These are phyloP conservation scores for Candida tammaniensis DNA, from an alignment of 805 yeast genomes.

Conservation along the genomic window DNA sequence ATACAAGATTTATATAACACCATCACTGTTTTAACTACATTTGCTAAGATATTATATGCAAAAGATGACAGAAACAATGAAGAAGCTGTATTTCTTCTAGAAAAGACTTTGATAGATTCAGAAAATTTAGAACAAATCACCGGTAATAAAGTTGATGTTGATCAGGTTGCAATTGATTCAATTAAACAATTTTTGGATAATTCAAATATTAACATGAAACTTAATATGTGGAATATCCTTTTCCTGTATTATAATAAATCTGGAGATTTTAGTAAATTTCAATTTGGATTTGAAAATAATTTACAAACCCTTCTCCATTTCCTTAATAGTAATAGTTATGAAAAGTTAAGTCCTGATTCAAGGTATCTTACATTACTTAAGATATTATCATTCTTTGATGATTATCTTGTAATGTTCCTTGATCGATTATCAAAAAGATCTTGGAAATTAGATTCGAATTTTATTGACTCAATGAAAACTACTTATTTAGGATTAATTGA, in stretches of 20 bases:
- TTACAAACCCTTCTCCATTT: conserved; percentile 44
- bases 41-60: conserved; percentile 49
- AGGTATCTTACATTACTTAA: conserved; percentile 46
- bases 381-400: conserved; percentile 53
- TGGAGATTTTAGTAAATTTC: conserved; percentile 29
- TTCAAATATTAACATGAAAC: conserved; percentile 63
- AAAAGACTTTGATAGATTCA: conserved; percentile 40
- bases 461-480: background rate
- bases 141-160: conserved; percentile 2
- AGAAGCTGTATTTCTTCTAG: conserved; percentile 42
- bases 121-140: conserved; percentile 4
- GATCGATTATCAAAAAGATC: conserved; percentile 18
- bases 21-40: conserved; percentile 63
- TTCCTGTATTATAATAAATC: conserved; percentile 49
- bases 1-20: conserved; percentile 67
- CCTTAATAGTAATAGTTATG: conserved; percentile 19
- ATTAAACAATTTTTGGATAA: conserved; percentile 58
- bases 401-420: conserved; percentile 41
- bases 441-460: conserved; percentile 30
- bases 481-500: conserved; percentile 2
- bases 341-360: conserved; percentile 18
- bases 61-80: conserved; percentile 24
- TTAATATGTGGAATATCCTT: conserved; percentile 74
- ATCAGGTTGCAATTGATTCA: conserved; percentile 34
- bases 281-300: conserved; percentile 51